phyloP scores from a whole-genome alignment of 164 flowering plant genomes.

The Platanus orientalis region DNA sequence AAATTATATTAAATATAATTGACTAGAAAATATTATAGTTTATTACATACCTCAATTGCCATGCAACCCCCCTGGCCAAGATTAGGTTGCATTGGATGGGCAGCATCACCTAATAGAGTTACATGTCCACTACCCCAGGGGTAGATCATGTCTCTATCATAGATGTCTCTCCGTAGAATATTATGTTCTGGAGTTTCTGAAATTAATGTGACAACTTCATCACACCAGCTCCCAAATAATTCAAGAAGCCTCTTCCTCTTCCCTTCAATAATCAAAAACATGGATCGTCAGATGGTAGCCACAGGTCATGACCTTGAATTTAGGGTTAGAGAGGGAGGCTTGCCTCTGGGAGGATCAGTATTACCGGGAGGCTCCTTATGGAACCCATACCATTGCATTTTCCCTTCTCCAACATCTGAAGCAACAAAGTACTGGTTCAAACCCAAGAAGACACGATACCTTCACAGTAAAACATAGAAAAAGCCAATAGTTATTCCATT shows the following conservation, averaged over 20 bases:
- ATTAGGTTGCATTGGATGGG: constrained; percentile 42
- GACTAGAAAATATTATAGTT: no score
- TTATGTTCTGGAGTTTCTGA: constrained; percentile 24
- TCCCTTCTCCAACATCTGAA: constrained; percentile 36
- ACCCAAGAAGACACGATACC: constrained; percentile 44
- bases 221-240: constrained; percentile 30
- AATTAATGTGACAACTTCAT: constrained; percentile 24
- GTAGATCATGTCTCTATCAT: constrained; percentile 25
- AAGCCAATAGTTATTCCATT: background rate
- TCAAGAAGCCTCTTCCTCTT: constrained; percentile 26
- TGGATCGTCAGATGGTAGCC: background rate
- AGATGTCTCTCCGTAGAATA: constrained; percentile 27
- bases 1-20: background rate
- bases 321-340: constrained; percentile 1
- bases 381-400: constrained; percentile 45
- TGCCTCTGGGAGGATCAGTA: constrained; percentile 25
- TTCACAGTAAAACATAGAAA: constrained; percentile 13
- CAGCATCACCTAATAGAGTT: constrained; percentile 35
- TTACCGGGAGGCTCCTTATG: constrained; percentile 27
- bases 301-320: background rate
- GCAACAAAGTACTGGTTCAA: constrained; percentile 32
- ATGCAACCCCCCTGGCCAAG: constrained; percentile 44
- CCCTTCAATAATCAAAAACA: constrained; percentile 13
- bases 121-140: constrained; percentile 30
- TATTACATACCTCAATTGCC: constrained; percentile 35